phyloP scores from a whole-genome alignment of 257 asterid genomes.

The Solanum pimpinellifolium region DNA sequence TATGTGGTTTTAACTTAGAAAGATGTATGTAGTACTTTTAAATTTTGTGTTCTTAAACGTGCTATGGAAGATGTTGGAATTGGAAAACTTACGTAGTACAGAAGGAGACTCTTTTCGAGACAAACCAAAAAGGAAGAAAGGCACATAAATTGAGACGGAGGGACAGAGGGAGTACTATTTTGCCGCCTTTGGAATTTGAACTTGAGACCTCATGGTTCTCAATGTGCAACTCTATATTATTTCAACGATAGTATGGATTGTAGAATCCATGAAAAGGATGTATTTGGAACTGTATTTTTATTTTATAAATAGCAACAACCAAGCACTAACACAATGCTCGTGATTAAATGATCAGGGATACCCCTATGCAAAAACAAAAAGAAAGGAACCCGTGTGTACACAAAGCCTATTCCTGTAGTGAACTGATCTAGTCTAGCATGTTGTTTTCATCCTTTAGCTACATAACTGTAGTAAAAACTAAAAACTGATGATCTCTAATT shows the following conservation, averaged over 20 bases:
- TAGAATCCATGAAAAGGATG: background rate
- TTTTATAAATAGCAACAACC: background rate
- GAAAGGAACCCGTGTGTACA: background rate
- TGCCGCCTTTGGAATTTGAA: background rate
- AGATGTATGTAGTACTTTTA: background rate
- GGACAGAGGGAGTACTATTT: background rate
- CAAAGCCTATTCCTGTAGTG: background rate
- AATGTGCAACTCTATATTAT: background rate
- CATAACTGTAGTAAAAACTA: background rate
- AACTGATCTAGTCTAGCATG: background rate
- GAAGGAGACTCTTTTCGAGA: background rate
- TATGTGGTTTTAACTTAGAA: background rate
- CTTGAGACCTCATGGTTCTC: background rate
- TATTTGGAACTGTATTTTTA: too few species aligned
- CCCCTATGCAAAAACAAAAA: background rate
- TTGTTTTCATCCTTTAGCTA: background rate
- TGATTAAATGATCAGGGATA: background rate
- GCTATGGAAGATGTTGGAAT: background rate
- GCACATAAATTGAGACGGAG: background rate
- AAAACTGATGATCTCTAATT: background rate
- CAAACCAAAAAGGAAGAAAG: background rate
- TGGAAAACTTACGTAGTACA: background rate
- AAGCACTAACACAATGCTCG: background rate
- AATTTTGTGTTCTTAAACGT: background rate
- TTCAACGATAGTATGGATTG: background rate